Conservation (phyloP, 2,329 filamentous ascomycete genomes). For the Teratosphaeria zuluensis region DNA sequence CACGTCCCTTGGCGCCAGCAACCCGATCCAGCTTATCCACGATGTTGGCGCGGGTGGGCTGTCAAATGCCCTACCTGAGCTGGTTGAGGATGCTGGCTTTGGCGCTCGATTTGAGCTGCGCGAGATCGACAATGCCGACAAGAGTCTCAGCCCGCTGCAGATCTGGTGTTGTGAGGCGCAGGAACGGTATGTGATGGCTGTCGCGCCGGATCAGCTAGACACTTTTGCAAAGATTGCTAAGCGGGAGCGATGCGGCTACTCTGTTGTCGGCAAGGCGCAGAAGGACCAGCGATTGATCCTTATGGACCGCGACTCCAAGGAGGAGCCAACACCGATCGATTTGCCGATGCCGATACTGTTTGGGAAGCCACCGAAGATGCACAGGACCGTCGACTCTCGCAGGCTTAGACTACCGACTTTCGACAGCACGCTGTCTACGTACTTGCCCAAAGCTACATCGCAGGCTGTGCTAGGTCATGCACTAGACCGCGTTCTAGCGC, state of each 20-base stretch:
- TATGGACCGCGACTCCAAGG: slow-evolving; percentile 66
- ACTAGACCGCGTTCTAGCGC: slow-evolving; percentile 66
- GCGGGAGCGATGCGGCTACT: slow-evolving; percentile 85
- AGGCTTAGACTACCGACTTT: slow-evolving; percentile 61
- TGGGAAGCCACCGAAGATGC: slow-evolving; percentile 75
- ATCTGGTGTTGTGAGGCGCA: slow-evolving; percentile 98
- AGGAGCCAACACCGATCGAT: slow-evolving; percentile 72
- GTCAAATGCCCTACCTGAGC: slow-evolving; percentile 73
- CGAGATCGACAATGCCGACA: slow-evolving; percentile 82
- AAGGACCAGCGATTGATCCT: slow-evolving; percentile 67
- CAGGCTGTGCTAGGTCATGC: slow-evolving; percentile 47
- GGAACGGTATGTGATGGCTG: slow-evolving; percentile 86
- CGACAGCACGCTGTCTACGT: slow-evolving; percentile 61
- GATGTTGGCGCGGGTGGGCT: slow-evolving; percentile 91
- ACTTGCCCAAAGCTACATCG: slow-evolving; percentile 47
- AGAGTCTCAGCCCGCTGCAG: slow-evolving; percentile 86
- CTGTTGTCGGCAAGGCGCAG: slow-evolving; percentile 73
- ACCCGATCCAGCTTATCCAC: slow-evolving; percentile 92
- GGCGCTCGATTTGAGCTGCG: slow-evolving; percentile 91
- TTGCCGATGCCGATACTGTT: slow-evolving; percentile 83
- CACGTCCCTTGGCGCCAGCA: slow-evolving; percentile 69
- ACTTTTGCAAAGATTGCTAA: slow-evolving; percentile 58
- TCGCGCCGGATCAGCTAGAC: slow-evolving; percentile 72
- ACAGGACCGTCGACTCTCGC: slow-evolving; percentile 61
- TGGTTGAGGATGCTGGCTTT: slow-evolving; percentile 84